phyloP scores from a whole-genome alignment of 805 yeast genomes.

The Candida lessepsii region DNA sequence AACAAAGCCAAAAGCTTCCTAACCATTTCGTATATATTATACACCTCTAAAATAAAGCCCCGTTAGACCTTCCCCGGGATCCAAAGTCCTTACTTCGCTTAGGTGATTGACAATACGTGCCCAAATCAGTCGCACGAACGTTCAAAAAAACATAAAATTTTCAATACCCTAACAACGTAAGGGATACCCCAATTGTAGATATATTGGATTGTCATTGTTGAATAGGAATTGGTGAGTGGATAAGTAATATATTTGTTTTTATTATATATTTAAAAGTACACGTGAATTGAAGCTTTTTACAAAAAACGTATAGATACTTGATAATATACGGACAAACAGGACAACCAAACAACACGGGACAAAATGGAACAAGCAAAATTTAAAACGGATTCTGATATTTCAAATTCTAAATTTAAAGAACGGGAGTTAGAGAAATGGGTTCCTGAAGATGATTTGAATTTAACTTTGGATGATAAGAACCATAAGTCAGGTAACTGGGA shows the following conservation, averaged over 20 bases:
- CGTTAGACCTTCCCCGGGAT: no score
- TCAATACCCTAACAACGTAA: slow-evolving; percentile 3
- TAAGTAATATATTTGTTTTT: background rate
- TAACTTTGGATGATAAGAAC: slow-evolving; percentile 31
- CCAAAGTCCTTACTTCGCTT: no score
- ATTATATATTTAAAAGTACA: background rate
- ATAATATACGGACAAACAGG: slow-evolving; percentile 2
- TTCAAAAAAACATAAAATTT: slow-evolving; percentile 4
- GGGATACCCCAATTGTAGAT: slow-evolving; percentile 5
- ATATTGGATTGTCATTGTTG: background rate
- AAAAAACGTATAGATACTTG: no score
- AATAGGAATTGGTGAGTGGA: slow-evolving; percentile 1
- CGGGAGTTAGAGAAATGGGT: slow-evolving; percentile 84
- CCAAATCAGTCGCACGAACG: slow-evolving; percentile 7
- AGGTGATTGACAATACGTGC: background rate
- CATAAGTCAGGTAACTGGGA: slow-evolving; percentile 61
- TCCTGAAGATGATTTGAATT: slow-evolving; percentile 49
- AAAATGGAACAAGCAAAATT: slow-evolving; percentile 33
- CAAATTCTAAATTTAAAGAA: slow-evolving; percentile 52
- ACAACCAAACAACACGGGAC: slow-evolving; percentile 5
- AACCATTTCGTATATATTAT: no score
- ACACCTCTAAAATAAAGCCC: no score
- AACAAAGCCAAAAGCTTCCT: no score
- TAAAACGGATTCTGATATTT: slow-evolving; percentile 84
- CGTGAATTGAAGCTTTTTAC: background rate